These are phyloP conservation scores for Aspergillus piperis DNA, from an alignment of 2,329 filamentous ascomycete species.

Conservation along the genomic window DNA sequence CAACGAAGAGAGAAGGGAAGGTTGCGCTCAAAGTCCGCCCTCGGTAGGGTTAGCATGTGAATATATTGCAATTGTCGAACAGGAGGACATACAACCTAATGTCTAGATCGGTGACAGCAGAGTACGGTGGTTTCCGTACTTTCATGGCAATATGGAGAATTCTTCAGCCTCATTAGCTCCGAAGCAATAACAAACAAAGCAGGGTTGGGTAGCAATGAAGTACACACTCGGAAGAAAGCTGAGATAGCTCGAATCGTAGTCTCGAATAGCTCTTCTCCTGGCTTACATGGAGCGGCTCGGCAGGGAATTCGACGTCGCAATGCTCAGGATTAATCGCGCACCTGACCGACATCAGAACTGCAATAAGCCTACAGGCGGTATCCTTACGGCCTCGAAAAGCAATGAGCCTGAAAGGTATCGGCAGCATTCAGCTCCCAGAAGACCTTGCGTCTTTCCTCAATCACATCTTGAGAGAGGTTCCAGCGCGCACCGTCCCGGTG, in stretches of 20 bases:
- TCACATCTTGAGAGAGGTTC: conserved; percentile 1
- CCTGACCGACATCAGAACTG: not conserved
- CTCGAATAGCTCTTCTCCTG: conserved; percentile 2
- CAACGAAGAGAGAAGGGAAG: conserved; percentile 1
- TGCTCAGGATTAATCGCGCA: conserved; percentile 6
- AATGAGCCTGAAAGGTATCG: conserved; percentile 4
- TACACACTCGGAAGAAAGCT: conserved; percentile 4
- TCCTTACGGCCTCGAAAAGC: conserved; percentile 1
- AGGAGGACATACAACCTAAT: not conserved
- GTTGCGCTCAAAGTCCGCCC: conserved; percentile 2
- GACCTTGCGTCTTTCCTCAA: conserved; percentile 6
- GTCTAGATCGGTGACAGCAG: conserved; percentile 1
- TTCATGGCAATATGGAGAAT: conserved; percentile 7
- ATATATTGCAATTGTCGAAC: not conserved
- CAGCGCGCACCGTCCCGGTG: conserved; percentile 3
- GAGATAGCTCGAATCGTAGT: conserved; percentile 2
- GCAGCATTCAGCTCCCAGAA: conserved; percentile 6
- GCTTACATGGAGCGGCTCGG: not conserved
- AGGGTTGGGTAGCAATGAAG: not conserved
- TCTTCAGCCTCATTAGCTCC: not conserved
- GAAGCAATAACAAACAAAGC: not conserved
- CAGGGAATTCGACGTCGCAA: conserved; percentile 3
- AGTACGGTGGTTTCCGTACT: conserved; percentile 4
- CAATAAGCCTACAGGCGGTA: not conserved
- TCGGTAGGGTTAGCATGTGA: not conserved